Base-by-base conservation (phyloP, 495 filamentous ascomycete genomes). In the Penicillium robsamsonii region DNA sequence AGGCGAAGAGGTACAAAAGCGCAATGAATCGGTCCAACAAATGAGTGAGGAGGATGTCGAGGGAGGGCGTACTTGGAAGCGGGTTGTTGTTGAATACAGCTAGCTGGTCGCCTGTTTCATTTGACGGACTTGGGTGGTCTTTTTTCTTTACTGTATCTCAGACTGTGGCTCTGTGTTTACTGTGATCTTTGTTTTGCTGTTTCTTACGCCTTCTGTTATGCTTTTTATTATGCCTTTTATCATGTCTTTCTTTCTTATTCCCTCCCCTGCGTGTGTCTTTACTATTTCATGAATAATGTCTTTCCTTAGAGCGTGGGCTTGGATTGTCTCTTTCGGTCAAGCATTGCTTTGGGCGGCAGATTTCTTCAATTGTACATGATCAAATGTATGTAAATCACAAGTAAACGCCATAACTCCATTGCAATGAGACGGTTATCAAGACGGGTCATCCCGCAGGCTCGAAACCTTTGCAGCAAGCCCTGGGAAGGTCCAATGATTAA, bases 21-120 rank as follows among this genome's bases (percentile, higher is more conserved):
- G 63, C 45, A 66, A 38, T n/a, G 55, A 68, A 42, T 55, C 58
- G 3, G 63, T 69, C 27, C 61, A 70, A 53, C 57, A 65, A 46
- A 57, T 77, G 56, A 56, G 53, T n/a, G 64, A 74, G 41, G 63
- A 57, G 33, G 72, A 74, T 51, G 59, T 52, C 13, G 59, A 67
- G 25, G 74, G 70, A 4, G 57, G 58, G 33, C 66, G 72, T 5
- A 69, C 65, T 20, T 77, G 70, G 66, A 60, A 60, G 46, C 60
- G 74, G 37, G 49, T 69, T 24, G 61, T 74, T 42, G 56, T 75
- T 20, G 71, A 77, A 56, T 77, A 77, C 53, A 67, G 55, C 52
- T 76, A 63, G 59, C 22, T 29, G 15, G 5, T 4, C 41, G 31
- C 18, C 37, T 48, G 49, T 30, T 49, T 43, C 49, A 25, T 49